Evolutionary conservation across 2,329 filamentous ascomycete genomes (phyloP), one percentile per base, ranked within the genome.

Genomic region (Volutella citrinella): DNA sequence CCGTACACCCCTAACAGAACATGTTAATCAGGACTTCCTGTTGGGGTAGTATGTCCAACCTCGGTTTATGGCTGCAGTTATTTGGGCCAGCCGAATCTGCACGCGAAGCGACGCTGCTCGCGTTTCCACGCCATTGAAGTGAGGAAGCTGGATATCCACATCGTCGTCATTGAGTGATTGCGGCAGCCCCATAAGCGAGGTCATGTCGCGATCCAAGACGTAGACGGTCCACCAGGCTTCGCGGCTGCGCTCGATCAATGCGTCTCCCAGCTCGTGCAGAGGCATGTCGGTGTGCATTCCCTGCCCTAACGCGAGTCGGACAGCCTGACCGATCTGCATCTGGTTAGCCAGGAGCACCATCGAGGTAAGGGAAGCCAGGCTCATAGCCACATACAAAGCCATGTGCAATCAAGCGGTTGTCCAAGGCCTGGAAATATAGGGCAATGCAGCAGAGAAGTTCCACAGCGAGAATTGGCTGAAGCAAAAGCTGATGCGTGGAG

Each of bases 201-300:
- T 71, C 63, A 76, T 72, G 42, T 76, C 65, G 4, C 72, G 62
- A 33, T 76, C 72, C 2, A 76, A 51, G 3, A 76, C 59, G 24
- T 73, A 75, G 0, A 74, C 60, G 0, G 73, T 76, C 71, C 72
- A 76, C 70, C 71, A 77, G 9, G 72, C 59, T 20, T 64, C 65
- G 2, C 70, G 66, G 32, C 65, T 69, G 31, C 73, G 52, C 38
- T 75, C 62, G 1, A 71, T 64, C 2, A 61, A 45, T 0, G 47
- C 39, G 2, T 65, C 60, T 1, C 65, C 64, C 0, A 74, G 42
- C 15, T 68, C 56, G 3, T 61, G 52, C 1, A 57, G 55, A 0
- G 63, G 65, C 68, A 76, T 72, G 18, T 73, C 61, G 1, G 69
- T 73, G 36, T 76, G 71, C 64, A 76, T 68, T 2, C 72, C 72